Evolutionary conservation across 2,329 filamentous ascomycete species (phyloP).

Genomic region (Phoma herbarum): DNA sequence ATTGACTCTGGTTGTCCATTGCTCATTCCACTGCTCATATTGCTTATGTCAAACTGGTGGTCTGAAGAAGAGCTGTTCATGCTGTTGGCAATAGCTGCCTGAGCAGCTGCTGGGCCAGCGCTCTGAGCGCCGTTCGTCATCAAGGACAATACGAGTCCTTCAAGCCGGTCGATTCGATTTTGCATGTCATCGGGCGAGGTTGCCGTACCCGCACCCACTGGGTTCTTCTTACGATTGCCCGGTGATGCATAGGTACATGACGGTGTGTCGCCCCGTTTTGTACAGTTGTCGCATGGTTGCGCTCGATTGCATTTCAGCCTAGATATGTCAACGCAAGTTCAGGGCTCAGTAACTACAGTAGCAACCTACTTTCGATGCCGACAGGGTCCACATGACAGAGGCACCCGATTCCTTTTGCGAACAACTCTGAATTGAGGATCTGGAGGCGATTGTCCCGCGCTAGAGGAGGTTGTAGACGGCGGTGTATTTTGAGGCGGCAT

Average conservation of each 20-base stretch:
- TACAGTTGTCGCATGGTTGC: constrained; percentile 92
- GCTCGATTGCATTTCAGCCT: constrained; percentile 91
- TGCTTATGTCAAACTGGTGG: constrained; percentile 60
- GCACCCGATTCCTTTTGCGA: constrained; percentile 89
- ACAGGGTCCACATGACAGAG: constrained; percentile 90
- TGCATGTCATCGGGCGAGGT: constrained; percentile 93
- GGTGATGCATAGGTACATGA: constrained; percentile 84
- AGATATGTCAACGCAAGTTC: constrained; percentile 29
- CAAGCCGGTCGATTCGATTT: constrained; percentile 93
- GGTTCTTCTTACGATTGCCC: constrained; percentile 75
- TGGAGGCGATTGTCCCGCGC: constrained; percentile 80
- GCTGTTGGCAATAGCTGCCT: constrained; percentile 63
- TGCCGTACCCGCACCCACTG: constrained; percentile 63
- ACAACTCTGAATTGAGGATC: constrained; percentile 88
- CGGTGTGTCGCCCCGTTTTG: constrained; percentile 81
- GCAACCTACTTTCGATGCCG: constrained; percentile 82
- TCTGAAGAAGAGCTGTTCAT: constrained; percentile 53
- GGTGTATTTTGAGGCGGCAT: constrained; percentile 75
- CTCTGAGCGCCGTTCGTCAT: constrained; percentile 86
- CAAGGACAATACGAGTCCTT: constrained; percentile 88
- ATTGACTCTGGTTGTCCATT: constrained; percentile 65
- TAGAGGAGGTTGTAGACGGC: constrained; percentile 79
- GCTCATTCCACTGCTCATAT: constrained; percentile 64
- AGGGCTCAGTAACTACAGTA: not conserved
- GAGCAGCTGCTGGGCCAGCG: constrained; percentile 66